Percentiles rank a stretch among this genome's conserved stretches.
phyloP scores from a whole-genome alignment of 2,329 filamentous ascomycete genomes.

The Stromatinia cepivora region DNA sequence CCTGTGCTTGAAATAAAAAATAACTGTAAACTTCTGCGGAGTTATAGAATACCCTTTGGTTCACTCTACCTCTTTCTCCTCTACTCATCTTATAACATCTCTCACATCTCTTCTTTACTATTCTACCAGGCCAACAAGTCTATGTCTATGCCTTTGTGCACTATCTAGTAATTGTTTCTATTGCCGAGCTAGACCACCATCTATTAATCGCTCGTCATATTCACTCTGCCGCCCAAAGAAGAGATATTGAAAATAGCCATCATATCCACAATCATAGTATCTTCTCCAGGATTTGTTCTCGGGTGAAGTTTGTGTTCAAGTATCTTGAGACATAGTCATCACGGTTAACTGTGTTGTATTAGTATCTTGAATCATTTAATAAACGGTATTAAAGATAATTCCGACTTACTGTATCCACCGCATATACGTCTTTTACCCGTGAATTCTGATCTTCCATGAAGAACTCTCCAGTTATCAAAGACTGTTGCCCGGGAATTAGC shows the following conservation, averaged over 20 bases:
- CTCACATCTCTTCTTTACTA: not conserved
- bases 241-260: not conserved
- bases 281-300: constrained; percentile 34
- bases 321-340: constrained; percentile 81
- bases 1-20: not conserved
- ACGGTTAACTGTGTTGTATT: constrained; percentile 59
- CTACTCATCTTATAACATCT: not conserved
- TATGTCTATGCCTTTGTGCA: not conserved
- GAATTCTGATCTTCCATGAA: constrained; percentile 84
- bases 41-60: not conserved
- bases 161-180: no score
- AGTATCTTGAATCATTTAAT: not conserved
- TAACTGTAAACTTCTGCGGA: not conserved
- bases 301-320: constrained; percentile 65
- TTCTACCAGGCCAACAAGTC: no score
- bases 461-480: constrained; percentile 93
- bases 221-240: accelerated
- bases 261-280: constrained; percentile 32
- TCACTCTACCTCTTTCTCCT: not conserved
- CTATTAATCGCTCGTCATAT: not conserved
- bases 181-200: no score
- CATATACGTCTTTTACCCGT: constrained; percentile 84
- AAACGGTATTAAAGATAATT: not conserved
- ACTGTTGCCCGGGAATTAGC: constrained; percentile 50
- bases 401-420: constrained; percentile 78